A percentile compares a stretch with the other conserved stretches of the same genome.
phyloP scores from a whole-genome alignment of 176 grass and related monocot species.

The Lolium perenne region DNA sequence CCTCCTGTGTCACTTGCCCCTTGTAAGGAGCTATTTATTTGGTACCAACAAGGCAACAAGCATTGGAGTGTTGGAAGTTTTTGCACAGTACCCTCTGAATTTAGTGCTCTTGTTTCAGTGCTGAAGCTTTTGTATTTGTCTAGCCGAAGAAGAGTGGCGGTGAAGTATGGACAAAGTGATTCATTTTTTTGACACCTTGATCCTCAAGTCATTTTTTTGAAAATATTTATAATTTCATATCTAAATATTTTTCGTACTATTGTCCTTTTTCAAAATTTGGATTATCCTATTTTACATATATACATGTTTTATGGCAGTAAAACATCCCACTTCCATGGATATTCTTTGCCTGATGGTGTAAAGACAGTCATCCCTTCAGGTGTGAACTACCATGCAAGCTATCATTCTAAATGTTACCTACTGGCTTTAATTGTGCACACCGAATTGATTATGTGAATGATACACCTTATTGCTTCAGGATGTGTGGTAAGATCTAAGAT shows the following conservation, averaged over 20 bases:
- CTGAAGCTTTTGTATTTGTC: neutral
- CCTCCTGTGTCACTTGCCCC: neutral
- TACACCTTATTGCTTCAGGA: too few species aligned
- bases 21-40: neutral
- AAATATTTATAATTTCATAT: too few species aligned
- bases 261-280: too few species aligned
- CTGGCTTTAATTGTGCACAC: too few species aligned
- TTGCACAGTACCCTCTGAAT: neutral
- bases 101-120: neutral
- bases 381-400: too few species aligned
- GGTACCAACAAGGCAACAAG: neutral
- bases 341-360: neutral
- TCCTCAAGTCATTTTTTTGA: neutral
- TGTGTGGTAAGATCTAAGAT: too few species aligned
- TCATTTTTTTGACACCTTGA: neutral
- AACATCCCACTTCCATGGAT: neutral
- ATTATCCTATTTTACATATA: too few species aligned
- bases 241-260: too few species aligned
- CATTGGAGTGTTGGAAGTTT: neutral
- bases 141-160: neutral
- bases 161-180: neutral
- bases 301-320: neutral
- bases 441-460: too few species aligned
- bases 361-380: neutral
- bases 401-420: too few species aligned